Conservation (phyloP, 306 rosid species). For the Malus asiatica region DNA sequence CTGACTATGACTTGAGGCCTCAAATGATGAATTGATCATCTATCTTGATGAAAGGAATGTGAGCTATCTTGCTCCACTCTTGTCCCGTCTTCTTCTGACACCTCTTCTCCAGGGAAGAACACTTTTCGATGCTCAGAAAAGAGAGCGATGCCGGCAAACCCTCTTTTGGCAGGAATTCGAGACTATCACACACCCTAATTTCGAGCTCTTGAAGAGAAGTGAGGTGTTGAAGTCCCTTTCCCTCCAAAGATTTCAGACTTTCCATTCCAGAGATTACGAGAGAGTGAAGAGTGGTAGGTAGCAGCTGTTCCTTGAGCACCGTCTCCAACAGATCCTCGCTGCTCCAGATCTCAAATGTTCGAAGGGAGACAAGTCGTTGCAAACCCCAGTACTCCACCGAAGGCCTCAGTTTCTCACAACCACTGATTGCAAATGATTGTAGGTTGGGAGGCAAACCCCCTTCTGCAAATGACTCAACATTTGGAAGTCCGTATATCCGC, state of each 20-base stretch:
- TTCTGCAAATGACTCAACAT: neutral
- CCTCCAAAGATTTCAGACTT: neutral
- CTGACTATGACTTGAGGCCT: neutral
- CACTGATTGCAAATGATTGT: rapidly evolving
- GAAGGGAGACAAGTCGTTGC: neutral
- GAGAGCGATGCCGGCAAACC: neutral
- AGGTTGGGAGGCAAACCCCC: neutral
- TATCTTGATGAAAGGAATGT: neutral
- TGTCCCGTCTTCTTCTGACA: neutral
- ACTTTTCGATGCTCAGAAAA: neutral
- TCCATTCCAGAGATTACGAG: rapidly evolving
- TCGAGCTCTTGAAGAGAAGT: neutral
- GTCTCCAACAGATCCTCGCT: neutral
- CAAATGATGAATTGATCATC: neutral
- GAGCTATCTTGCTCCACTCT: neutral
- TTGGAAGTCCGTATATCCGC: rapidly evolving
- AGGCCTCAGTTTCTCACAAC: neutral
- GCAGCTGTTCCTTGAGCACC: neutral
- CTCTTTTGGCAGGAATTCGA: neutral
- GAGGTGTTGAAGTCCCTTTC: neutral
- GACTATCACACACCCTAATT: rapidly evolving
- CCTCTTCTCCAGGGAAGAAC: neutral
- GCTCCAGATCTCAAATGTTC: rapidly evolving
- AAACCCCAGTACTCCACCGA: neutral
- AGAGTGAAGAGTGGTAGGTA: neutral